A percentile compares a stretch with the other conserved stretches of the same genome.
phyloP scores from a whole-genome alignment of 2,329 filamentous ascomycete species.

The Penicillium sp. region DNA sequence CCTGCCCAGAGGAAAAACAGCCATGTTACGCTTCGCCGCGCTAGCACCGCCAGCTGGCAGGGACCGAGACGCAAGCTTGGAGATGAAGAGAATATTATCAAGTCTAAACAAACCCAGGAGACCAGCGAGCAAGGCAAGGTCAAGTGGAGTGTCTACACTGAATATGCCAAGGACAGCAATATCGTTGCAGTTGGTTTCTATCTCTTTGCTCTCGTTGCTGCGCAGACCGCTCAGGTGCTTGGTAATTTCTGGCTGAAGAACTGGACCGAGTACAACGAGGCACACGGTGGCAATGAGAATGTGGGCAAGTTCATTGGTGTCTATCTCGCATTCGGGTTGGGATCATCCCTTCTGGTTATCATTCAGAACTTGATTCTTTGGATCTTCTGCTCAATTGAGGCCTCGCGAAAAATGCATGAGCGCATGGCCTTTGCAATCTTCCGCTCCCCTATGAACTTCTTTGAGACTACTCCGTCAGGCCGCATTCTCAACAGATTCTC shows the following conservation, averaged over 20 bases:
- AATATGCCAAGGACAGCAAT: conserved; percentile 95
- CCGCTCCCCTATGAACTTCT: conserved; percentile 97
- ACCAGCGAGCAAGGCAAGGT: conserved; percentile 93
- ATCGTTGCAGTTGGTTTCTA: conserved; percentile 80
- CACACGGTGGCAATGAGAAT: conserved; percentile 65
- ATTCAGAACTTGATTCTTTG: conserved; percentile 91
- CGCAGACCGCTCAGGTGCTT: conserved; percentile 78
- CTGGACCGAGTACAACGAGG: conserved; percentile 80
- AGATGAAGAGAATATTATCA: conserved; percentile 72
- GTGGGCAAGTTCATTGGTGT: conserved; percentile 90
- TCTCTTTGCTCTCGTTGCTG: conserved; percentile 69
- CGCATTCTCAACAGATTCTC: conserved; percentile 96
- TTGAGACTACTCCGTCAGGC: conserved; percentile 95
- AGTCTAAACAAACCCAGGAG: conserved; percentile 84
- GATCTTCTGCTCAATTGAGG: conserved; percentile 99
- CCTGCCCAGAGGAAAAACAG: conserved; percentile 61
- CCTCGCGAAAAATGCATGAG: conserved; percentile 93
- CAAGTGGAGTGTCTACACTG: conserved; percentile 90
- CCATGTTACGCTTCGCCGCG: conserved; percentile 77
- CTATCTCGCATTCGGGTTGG: conserved; percentile 92
- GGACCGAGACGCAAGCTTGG: conserved; percentile 78
- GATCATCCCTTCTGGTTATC: conserved; percentile 79
- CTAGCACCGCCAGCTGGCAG: conserved; percentile 86
- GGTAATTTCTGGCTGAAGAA: conserved; percentile 90
- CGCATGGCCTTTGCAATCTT: conserved; percentile 97